Evolutionary conservation across 108 stramenopile species (phyloP), one percentile per base, ranked within the genome.

Genomic region (Skeletonema marinoi): DNA sequence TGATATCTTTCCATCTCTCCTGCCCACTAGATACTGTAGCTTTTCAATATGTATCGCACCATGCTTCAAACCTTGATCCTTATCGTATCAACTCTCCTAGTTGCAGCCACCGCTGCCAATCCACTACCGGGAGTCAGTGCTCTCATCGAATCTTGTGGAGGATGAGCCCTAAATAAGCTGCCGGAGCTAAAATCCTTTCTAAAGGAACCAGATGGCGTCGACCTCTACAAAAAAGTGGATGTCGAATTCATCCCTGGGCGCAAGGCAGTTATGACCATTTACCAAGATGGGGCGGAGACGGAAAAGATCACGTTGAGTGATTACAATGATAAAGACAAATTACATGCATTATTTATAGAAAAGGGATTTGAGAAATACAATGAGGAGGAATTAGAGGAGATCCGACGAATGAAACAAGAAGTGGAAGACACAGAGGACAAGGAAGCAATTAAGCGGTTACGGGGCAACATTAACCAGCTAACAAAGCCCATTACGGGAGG

Each of bases 151-250:
- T 81, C 82, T 0, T 89, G 88, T 59, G 75, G 72, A 4, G 88
- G 86, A 48, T 89, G 88, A 89, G 81, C 78, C 58, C 67, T 89
- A 58, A 89, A 89, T 73, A 60, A 72, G 48, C 71, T 85, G 32
- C 88, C 86, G 13, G 25, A 83, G 30, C 64, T 89, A 32, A 87
- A 87, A 73, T 80, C 78, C 19, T 89, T 87, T 60, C 46, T 89
- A 21, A 87, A 80, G 59, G 86, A 87, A 39, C 63, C 68, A 30
- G 75, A 71, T 11, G 88, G 86, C 30, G 84, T 87, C 11, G 88
- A 87, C 62, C 54, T 70, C 35, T 89, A 87, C 63, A 65, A 63
- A 60, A 73, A 83, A n/a, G 85, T 89, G 6, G 63, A 78, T 39
- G 88, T 87, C 11, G 66, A 80, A 60, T 89, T 85, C 70, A 79